Evolutionary conservation across 306 rosid species (phyloP).

Genomic region (Nissolia schottii): DNA sequence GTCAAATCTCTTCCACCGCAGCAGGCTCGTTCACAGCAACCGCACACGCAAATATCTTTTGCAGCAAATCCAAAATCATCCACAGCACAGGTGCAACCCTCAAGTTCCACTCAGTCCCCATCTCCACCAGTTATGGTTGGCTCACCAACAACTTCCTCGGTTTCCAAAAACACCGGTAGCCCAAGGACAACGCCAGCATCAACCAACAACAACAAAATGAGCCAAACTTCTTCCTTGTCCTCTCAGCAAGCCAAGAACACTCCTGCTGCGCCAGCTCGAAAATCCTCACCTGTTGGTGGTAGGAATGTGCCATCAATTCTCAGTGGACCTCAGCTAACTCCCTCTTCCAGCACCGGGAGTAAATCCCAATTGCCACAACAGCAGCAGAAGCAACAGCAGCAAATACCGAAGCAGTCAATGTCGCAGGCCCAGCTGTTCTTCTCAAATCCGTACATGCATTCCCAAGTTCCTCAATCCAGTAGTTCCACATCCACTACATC

Average conservation of each 20-base stretch:
- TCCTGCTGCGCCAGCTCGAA: constrained; percentile 40
- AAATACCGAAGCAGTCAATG: constrained; percentile 53
- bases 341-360: constrained; percentile 43
- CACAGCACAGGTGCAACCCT: constrained; percentile 54
- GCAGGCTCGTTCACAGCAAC: constrained; percentile 64
- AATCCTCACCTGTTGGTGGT: constrained; percentile 84
- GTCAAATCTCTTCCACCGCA: constrained; percentile 62
- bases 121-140: constrained; percentile 79
- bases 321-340: constrained; percentile 54
- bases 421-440: constrained; percentile 62
- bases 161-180: constrained; percentile 86
- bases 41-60: constrained; percentile 81
- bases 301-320: constrained; percentile 74
- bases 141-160: constrained; percentile 80
- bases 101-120: constrained; percentile 60
- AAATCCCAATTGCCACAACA: constrained; percentile 59
- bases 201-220: constrained; percentile 55
- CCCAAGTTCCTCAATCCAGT: constrained; percentile 56
- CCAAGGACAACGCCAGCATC: constrained; percentile 70
- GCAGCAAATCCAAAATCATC: constrained; percentile 66
- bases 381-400: constrained; percentile 44
- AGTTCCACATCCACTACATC: constrained; percentile 46
- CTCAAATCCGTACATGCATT: constrained; percentile 45
- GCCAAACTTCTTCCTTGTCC: constrained; percentile 59
- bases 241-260: constrained; percentile 72